A percentile compares a stretch with the other conserved stretches of the same genome.
These are phyloP conservation scores for Afroboletus lepidellus DNA, from an alignment of 1,284 basidiomycete genomes.

Conservation along the genomic window DNA sequence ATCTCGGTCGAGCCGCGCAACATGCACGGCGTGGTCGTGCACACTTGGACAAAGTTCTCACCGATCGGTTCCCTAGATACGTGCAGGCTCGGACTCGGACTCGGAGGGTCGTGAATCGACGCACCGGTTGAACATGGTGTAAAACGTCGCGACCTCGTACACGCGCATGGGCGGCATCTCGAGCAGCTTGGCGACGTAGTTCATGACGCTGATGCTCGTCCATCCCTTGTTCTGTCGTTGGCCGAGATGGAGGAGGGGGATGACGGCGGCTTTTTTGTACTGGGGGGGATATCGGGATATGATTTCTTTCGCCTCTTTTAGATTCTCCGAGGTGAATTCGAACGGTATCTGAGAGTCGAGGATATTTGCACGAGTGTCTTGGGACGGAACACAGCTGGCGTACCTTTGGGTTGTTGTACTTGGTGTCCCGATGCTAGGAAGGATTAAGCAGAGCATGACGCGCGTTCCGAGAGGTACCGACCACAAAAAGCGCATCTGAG, in stretches of 20 bases:
- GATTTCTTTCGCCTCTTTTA: conserved; percentile 85
- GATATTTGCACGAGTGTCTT: not conserved
- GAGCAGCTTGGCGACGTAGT: conserved; percentile 89
- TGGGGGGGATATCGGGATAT: conserved; percentile 93
- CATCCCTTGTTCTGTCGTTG: conserved; percentile 98
- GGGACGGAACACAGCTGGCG: conserved; percentile 7
- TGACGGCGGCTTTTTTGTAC: conserved; percentile 97
- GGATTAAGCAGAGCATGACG: conserved; percentile 10
- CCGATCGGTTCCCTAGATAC: conserved; percentile 85
- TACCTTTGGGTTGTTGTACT: conserved; percentile 89
- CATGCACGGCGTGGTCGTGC: conserved; percentile 99
- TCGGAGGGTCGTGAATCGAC: conserved; percentile 16
- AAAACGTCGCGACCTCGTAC: conserved; percentile 99
- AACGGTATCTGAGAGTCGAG: conserved; percentile 76
- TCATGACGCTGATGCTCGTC: conserved; percentile 99
- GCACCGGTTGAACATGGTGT: conserved; percentile 98
- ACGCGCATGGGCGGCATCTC: conserved; percentile 99
- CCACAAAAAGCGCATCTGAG: conserved; percentile 57
- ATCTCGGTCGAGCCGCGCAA: conserved; percentile 91
- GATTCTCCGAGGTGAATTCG: conserved; percentile 79
- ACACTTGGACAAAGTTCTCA: conserved; percentile 94
- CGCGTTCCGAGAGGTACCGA: conserved; percentile 31
- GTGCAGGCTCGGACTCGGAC: conserved; percentile 1
- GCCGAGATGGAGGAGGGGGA: conserved; percentile 93
- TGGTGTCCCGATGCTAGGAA: conserved; percentile 85